Base-by-base conservation (phyloP, 2,329 filamentous ascomycete genomes). In the Sporothrix phasma region DNA sequence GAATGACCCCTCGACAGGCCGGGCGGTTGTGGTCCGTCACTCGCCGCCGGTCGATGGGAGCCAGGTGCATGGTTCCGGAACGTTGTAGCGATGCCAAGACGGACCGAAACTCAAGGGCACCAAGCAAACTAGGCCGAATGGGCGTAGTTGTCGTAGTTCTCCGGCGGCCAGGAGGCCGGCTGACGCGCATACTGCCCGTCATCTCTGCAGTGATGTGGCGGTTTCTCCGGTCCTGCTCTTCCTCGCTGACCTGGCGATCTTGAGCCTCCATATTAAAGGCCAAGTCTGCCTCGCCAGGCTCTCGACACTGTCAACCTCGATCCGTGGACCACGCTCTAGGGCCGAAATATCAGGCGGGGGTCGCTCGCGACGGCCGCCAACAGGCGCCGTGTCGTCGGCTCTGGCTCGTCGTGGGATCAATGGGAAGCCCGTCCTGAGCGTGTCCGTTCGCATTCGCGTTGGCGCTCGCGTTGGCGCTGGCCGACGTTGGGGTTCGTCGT, bases 81-180 rank as follows among this genome's bases (percentile, higher is more conserved):
- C 87, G 89, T 70, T 95, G 87, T 64, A 99, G 77, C 2, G 92
- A 92, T n/a, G 90, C 88, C 53, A 99, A 78, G 3, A 96, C 88
- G 2, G 93, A 93, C 69, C 92, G 84, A 70, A 99, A 99, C 75
- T 99, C 94, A 64, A 99, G 79, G 8, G 90, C 94, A 49, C 94
- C 94, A 3, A 99, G 88, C 54, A 99, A 78, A 78, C 94, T 97
- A 1, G 94, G 93, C 49, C 94, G 84, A 67, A 99, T 97, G 0
- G 92, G 89, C 6, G 87, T 93, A 66, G 92, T 83, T 2, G 90
- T 81, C 0, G 89, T 91, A 68, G 87, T 88, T 68, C 88, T 85
- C 67, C 86, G 83, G 51, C 81, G 81, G 54, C 84, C 80, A 37
- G 79, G 78, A 0, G 89, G 85, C 24, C 91, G 84, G 68, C 86